These are phyloP conservation scores for Tritrichomonas foetus DNA, from an alignment of 208 protist species.

Conservation along the genomic window DNA sequence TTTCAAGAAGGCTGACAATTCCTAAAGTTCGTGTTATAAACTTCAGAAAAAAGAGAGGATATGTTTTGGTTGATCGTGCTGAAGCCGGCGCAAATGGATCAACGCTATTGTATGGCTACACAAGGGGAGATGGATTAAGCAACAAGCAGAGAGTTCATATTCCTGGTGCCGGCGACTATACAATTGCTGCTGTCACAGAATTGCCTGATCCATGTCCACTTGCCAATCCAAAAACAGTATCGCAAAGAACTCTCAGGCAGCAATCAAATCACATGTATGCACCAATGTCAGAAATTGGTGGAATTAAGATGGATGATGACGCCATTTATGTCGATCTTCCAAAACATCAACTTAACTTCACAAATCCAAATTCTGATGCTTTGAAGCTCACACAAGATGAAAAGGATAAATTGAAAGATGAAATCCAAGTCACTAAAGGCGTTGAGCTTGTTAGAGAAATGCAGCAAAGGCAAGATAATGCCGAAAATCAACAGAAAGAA, in stretches of 20 bases:
- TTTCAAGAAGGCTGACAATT: constrained; percentile 89
- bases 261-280: constrained; percentile 85
- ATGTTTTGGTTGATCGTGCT: constrained; percentile 79
- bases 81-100: constrained; percentile 78
- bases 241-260: constrained; percentile 56
- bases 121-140: constrained; percentile 85
- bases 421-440: constrained; percentile 5
- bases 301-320: constrained; percentile 93
- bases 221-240: constrained; percentile 47
- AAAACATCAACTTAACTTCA: constrained; percentile 41
- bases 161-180: constrained; percentile 90
- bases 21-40: constrained; percentile 87
- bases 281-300: constrained; percentile 93
- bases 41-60: constrained; percentile 92
- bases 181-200: constrained; percentile 60
- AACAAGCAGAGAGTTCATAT: constrained; percentile 75
- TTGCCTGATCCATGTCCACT: constrained; percentile 87
- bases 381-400: constrained; percentile 39
- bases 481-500: not conserved
- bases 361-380: not conserved
- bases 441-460: not conserved
- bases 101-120: constrained; percentile 93
- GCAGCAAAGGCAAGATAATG: not conserved
- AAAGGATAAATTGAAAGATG: not conserved
- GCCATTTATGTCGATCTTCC: constrained; percentile 81